These are phyloP conservation scores for Neobulgaria alba DNA, from an alignment of 2,329 filamentous ascomycete genomes.

Conservation along the genomic window DNA sequence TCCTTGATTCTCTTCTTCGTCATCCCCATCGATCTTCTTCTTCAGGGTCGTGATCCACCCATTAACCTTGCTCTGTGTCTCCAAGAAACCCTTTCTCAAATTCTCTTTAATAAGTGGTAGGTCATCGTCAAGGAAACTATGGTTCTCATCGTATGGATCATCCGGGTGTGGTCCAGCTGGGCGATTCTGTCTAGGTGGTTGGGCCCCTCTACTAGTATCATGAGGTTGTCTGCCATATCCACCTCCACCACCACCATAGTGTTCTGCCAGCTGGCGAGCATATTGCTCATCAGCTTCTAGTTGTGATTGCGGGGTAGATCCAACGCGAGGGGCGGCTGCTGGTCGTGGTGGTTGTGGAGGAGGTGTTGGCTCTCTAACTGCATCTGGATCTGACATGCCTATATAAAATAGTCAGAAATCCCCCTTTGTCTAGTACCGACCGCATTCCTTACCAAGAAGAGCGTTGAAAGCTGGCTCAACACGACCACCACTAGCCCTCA, in stretches of 20 bases:
- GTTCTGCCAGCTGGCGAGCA: conserved; percentile 84
- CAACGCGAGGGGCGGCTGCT: conserved; percentile 38
- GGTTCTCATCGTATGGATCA: conserved; percentile 55
- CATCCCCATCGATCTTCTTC: conserved; percentile 87
- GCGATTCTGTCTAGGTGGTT: conserved; percentile 35
- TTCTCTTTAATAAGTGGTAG: conserved; percentile 89
- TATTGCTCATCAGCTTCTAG: conserved; percentile 86
- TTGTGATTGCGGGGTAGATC: conserved; percentile 61
- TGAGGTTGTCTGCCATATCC: conserved; percentile 49
- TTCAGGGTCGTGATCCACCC: conserved; percentile 84
- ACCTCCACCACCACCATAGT: conserved; percentile 56
- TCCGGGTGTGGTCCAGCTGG: conserved; percentile 48
- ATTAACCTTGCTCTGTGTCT: conserved; percentile 90
- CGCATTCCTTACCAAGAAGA: conserved; percentile 58
- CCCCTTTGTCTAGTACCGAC: not conserved
- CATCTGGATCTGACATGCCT: conserved; percentile 77
- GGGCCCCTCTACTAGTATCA: conserved; percentile 29
- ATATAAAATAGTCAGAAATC: conserved; percentile 6
- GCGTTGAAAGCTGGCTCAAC: conserved; percentile 96
- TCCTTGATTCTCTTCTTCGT: conserved; percentile 30
- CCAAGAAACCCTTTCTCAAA: conserved; percentile 85
- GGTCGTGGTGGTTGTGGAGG: conserved; percentile 77
- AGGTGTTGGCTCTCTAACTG: conserved; percentile 49
- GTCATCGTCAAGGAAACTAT: conserved; percentile 93
- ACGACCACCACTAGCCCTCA: conserved; percentile 76